Evolutionary conservation across 2,329 filamentous ascomycete genomes (phyloP).

Genomic region (Neofusicoccum parvum): DNA sequence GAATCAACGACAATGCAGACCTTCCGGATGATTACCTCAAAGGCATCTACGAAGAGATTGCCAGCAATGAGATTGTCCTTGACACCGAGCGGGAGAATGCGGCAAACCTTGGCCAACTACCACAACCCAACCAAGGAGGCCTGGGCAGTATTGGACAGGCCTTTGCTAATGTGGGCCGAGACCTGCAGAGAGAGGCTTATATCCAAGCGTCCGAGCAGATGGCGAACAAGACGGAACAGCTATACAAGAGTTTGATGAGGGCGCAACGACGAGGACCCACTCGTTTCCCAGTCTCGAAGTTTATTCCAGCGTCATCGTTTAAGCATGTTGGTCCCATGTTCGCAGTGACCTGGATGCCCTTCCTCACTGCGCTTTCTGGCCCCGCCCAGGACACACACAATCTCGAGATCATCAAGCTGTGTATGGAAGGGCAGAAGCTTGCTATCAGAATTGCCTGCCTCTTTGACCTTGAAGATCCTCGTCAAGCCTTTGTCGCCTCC

Average conservation of each 20-base stretch:
- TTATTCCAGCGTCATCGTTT: slow-evolving; percentile 90
- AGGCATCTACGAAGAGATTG: slow-evolving; percentile 90
- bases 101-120: slow-evolving; percentile 70
- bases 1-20: slow-evolving; percentile 95
- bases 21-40: slow-evolving; percentile 89
- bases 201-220: slow-evolving; percentile 96
- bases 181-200: slow-evolving; percentile 89
- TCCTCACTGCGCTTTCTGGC: slow-evolving; percentile 90
- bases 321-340: slow-evolving; percentile 98
- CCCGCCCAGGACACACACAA: slow-evolving; percentile 94
- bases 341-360: slow-evolving; percentile 98
- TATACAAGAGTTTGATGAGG: slow-evolving; percentile 91
- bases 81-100: slow-evolving; percentile 89
- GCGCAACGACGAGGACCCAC: slow-evolving; percentile 81
- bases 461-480: slow-evolving; percentile 89
- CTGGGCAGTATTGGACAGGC: slow-evolving; percentile 85
- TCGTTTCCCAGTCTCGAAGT: slow-evolving; percentile 67
- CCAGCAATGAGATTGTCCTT: slow-evolving; percentile 87
- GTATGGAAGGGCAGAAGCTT: slow-evolving; percentile 92
- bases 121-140: slow-evolving; percentile 61
- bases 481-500: slow-evolving; percentile 92
- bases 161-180: slow-evolving; percentile 86
- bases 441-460: slow-evolving; percentile 91
- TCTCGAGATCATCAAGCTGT: slow-evolving; percentile 85
- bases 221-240: slow-evolving; percentile 74